phyloP scores from a whole-genome alignment of 495 filamentous ascomycete genomes.

The Neurospora sp. region DNA sequence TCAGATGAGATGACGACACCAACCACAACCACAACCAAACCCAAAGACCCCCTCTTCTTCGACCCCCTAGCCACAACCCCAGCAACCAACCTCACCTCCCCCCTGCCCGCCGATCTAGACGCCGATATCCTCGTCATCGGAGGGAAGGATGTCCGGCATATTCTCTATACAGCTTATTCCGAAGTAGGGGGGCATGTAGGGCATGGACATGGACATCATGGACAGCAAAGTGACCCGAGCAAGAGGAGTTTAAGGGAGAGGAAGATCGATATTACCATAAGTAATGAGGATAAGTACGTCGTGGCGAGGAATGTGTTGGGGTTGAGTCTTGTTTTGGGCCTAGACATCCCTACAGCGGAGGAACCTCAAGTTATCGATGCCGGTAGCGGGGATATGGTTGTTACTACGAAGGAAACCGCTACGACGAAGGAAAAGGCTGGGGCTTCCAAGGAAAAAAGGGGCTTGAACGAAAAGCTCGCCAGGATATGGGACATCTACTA shows the following conservation, averaged over 20 bases:
- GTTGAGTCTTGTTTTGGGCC: conserved; percentile 34
- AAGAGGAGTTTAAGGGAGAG: conserved; percentile 3
- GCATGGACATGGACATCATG: not conserved
- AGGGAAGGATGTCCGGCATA: conserved; percentile 41
- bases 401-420: conserved; percentile 2
- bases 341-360: not conserved
- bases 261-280: conserved; percentile 34
- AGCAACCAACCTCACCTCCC: conserved; percentile 37
- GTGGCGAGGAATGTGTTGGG: conserved; percentile 45
- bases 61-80: conserved; percentile 42
- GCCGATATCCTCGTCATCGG: conserved; percentile 42
- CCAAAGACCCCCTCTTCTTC: conserved; percentile 19
- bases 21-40: not conserved
- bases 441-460: not conserved
- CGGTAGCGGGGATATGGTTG: not conserved
- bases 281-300: conserved; percentile 36
- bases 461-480: not conserved
- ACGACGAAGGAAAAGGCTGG: not conserved
- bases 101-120: conserved; percentile 34
- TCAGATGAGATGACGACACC: not conserved
- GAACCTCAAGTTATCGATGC: too few relatives aligned
- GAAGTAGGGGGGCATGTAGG: conserved; percentile 4
- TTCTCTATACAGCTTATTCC: conserved; percentile 37
- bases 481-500: conserved; percentile 47
- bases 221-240: not conserved